Percentiles rank a stretch among this genome's conserved stretches.
Conservation (phyloP, 1,284 basidiomycete genomes). For the Schizopora paradoxa region DNA sequence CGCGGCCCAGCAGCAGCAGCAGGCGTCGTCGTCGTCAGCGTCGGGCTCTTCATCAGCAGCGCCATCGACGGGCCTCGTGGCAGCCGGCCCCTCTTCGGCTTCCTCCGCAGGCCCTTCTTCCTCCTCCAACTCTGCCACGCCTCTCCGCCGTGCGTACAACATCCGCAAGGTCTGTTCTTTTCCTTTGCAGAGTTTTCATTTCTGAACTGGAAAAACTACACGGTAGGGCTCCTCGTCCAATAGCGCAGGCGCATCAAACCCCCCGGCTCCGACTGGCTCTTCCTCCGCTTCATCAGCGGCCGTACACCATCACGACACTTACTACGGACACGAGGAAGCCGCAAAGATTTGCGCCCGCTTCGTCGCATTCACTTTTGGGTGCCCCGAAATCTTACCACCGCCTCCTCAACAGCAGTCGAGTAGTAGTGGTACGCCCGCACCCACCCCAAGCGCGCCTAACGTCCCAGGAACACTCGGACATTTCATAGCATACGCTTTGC, state of each 20-base stretch:
- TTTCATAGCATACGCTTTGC: slow-evolving; percentile 86
- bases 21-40: no score
- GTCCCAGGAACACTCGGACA: slow-evolving; percentile 61
- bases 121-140: no score
- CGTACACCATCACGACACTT: slow-evolving; percentile 27
- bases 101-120: no score
- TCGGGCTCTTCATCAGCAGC: no score
- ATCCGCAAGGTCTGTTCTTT: no score
- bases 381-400: slow-evolving; percentile 22
- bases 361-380: slow-evolving; percentile 32
- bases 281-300: not conserved
- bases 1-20: no score
- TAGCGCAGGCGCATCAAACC: not conserved
- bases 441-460: slow-evolving; percentile 42
- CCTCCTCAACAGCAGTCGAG: not conserved
- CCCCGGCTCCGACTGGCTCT: not conserved
- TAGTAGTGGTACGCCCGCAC: not conserved
- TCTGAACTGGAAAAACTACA: no score
- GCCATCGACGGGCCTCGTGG: no score
- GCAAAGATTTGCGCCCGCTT: slow-evolving; percentile 37
- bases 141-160: no score
- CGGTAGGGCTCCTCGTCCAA: no score
- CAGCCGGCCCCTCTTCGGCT: no score
- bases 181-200: no score
- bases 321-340: slow-evolving; percentile 42